phyloP scores from a whole-genome alignment of 169 alveolate genomes.

The Plasmodium adleri region DNA sequence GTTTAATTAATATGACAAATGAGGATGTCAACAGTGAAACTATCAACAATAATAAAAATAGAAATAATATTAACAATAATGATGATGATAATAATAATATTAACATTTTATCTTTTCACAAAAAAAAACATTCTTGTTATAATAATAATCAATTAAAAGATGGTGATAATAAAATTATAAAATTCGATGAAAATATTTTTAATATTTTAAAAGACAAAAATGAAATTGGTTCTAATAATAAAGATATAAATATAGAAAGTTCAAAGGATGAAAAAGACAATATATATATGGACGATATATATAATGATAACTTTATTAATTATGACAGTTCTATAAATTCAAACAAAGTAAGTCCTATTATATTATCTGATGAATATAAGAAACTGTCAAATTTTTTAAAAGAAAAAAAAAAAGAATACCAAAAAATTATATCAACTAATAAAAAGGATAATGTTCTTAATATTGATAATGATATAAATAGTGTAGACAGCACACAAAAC shows the following conservation, averaged over 20 bases:
- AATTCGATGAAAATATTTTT: too few relatives aligned
- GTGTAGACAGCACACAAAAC: not conserved
- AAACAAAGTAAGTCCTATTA: not conserved
- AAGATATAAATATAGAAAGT: too few relatives aligned
- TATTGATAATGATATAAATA: not conserved
- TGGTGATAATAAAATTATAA: too few relatives aligned
- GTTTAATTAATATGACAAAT: not conserved
- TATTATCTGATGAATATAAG: conserved; percentile 33
- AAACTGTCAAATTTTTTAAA: conserved; percentile 10
- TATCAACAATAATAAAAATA: not conserved
- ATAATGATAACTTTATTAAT: not conserved
- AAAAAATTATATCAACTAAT: conserved; percentile 10
- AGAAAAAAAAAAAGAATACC: conserved; percentile 33
- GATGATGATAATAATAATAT: too few relatives aligned
- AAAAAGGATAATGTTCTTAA: not conserved
- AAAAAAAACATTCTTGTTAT: too few relatives aligned
- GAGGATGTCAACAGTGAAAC: not conserved
- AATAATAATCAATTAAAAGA: too few relatives aligned
- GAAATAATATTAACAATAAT: not conserved
- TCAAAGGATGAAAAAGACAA: too few relatives aligned
- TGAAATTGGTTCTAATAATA: too few relatives aligned
- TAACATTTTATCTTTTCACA: too few relatives aligned
- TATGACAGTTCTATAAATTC: conserved; percentile 58
- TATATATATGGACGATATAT: too few relatives aligned
- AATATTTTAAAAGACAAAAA: too few relatives aligned